These are phyloP conservation scores for Boletus semigastroideus DNA, from an alignment of 1,284 basidiomycete species.

Conservation along the genomic window DNA sequence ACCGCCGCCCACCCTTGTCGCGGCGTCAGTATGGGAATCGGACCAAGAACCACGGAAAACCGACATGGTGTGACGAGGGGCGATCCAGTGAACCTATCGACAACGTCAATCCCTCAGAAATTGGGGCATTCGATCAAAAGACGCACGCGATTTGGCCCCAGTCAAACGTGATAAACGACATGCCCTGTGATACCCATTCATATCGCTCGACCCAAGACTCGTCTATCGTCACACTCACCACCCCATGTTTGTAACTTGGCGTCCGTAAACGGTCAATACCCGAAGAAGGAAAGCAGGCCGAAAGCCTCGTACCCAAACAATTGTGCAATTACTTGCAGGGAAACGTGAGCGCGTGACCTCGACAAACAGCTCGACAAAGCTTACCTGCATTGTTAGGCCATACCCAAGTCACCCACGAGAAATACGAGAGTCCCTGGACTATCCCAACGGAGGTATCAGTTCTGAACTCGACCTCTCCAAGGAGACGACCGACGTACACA, in stretches of 20 bases:
- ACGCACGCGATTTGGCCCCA: slow-evolving; percentile 46
- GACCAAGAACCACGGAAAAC: not conserved
- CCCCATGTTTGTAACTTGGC: slow-evolving; percentile 36
- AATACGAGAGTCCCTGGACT: slow-evolving; percentile 43
- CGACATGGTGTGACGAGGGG: slow-evolving; percentile 32
- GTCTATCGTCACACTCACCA: slow-evolving; percentile 20
- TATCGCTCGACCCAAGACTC: not conserved
- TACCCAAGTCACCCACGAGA: slow-evolving; percentile 60
- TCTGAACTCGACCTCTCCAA: not conserved
- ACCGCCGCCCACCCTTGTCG: slow-evolving; percentile 47
- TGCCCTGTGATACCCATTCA: slow-evolving; percentile 29
- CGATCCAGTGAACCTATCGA: slow-evolving; percentile 39
- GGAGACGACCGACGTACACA: slow-evolving; percentile 22
- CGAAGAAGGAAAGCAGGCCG: not conserved
- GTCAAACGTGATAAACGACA: slow-evolving; percentile 46
- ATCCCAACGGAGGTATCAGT: not conserved
- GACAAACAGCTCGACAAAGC: not conserved
- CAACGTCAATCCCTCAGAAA: not conserved
- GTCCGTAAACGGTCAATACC: not conserved
- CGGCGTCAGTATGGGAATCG: not conserved
- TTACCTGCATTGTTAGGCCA: slow-evolving; percentile 37
- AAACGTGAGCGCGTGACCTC: not conserved
- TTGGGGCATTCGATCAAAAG: not conserved
- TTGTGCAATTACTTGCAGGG: slow-evolving; percentile 9
- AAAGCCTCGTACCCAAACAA: not conserved